phyloP scores from a whole-genome alignment of 2,329 filamentous ascomycete species.

The Aspergillus clavatus region DNA sequence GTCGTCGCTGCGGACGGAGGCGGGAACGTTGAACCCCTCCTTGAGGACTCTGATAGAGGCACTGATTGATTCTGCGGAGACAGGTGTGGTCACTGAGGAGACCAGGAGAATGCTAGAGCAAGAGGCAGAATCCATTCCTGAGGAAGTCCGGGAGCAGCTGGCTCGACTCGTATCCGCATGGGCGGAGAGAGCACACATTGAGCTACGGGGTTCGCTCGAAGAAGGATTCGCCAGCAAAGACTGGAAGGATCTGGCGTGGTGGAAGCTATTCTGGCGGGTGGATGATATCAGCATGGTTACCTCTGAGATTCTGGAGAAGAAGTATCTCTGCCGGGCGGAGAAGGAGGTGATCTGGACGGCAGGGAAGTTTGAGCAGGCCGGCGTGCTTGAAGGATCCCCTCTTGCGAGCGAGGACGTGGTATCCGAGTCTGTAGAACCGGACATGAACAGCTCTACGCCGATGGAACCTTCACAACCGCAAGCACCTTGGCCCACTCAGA shows the following conservation, averaged over 20 bases:
- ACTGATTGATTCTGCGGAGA: slow-evolving; percentile 48
- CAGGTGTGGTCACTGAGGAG: slow-evolving; percentile 27
- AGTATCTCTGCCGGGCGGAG: slow-evolving; percentile 75
- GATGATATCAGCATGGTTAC: slow-evolving; percentile 86
- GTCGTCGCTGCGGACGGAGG: slow-evolving; percentile 20
- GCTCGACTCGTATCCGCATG: slow-evolving; percentile 60
- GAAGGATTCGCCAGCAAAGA: slow-evolving; percentile 67
- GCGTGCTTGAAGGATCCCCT: slow-evolving; percentile 40
- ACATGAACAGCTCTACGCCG: slow-evolving; percentile 14
- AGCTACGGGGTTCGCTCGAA: slow-evolving; percentile 75
- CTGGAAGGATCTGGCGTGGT: slow-evolving; percentile 84
- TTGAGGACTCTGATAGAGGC: slow-evolving; percentile 64
- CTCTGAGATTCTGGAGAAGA: slow-evolving; percentile 68
- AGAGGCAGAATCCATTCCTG: slow-evolving; percentile 34
- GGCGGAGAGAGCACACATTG: slow-evolving; percentile 75
- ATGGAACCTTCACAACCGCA: background rate
- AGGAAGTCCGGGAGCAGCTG: slow-evolving; percentile 48
- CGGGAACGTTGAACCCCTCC: slow-evolving; percentile 58
- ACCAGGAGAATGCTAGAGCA: slow-evolving; percentile 26
- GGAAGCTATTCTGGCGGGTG: slow-evolving; percentile 91
- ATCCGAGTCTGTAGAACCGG: slow-evolving; percentile 6
- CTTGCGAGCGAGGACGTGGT: background rate
- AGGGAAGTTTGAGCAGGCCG: slow-evolving; percentile 66
- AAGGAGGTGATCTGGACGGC: slow-evolving; percentile 76
- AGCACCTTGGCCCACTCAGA: slow-evolving; percentile 66